phyloP scores from a whole-genome alignment of 495 filamentous ascomycete genomes.

The Ascobolus immersus region DNA sequence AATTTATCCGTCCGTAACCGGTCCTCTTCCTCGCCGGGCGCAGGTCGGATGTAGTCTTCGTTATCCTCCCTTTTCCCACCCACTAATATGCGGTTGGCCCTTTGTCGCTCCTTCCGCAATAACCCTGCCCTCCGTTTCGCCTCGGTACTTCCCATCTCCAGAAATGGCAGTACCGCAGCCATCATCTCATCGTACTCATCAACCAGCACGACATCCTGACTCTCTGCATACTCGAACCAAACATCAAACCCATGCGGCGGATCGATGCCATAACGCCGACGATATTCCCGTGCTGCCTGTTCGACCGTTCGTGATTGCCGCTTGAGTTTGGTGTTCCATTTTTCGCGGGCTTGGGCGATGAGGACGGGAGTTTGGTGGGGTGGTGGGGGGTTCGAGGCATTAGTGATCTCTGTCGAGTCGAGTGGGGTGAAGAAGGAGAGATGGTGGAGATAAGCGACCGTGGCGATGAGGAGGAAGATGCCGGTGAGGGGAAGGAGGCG shows the following conservation, averaged over 20 bases:
- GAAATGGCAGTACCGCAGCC: constrained; percentile 33
- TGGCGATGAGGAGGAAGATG: no score
- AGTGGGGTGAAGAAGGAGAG: constrained; percentile 1
- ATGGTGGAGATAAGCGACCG: no score
- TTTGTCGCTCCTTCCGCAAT: no score
- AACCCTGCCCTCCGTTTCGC: no score
- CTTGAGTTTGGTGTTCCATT: constrained; percentile 11
- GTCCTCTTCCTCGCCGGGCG: neutral
- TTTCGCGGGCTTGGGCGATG: constrained; percentile 5
- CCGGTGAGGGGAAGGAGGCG: no score
- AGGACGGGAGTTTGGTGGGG: constrained; percentile 8
- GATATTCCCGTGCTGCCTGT: constrained; percentile 25
- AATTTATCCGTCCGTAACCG: constrained; percentile 7
- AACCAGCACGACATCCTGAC: constrained; percentile 28
- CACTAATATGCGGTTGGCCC: no score
- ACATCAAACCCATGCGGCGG: constrained; percentile 30
- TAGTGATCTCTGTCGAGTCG: neutral
- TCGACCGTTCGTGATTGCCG: constrained; percentile 21
- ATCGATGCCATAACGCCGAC: constrained; percentile 20
- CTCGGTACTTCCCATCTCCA: constrained; percentile 16
- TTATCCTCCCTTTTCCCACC: constrained; percentile 2
- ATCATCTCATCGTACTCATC: constrained; percentile 45
- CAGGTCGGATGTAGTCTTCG: constrained; percentile 1
- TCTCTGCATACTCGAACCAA: constrained; percentile 37
- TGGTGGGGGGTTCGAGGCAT: neutral